A percentile compares a stretch with the other conserved stretches of the same genome.
These are phyloP conservation scores for Chrysoporthe austroafricana DNA, from an alignment of 2,329 filamentous ascomycete genomes.

Conservation along the genomic window DNA sequence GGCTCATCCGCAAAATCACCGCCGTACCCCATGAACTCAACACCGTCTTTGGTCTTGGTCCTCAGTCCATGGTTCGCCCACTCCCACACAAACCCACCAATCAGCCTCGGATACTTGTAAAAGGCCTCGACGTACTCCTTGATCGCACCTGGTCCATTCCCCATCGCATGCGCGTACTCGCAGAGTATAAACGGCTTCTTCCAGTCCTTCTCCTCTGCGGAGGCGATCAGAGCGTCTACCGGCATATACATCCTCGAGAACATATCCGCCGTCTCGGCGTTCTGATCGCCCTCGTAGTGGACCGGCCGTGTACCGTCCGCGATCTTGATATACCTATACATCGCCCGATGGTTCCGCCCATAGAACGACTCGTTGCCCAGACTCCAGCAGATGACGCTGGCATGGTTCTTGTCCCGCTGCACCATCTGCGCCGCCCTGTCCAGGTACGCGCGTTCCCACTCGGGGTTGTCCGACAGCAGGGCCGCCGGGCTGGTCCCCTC, in stretches of 20 bases:
- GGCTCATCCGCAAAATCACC: conserved; percentile 62
- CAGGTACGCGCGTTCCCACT: conserved; percentile 64
- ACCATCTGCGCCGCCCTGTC: conserved; percentile 68
- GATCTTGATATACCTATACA: conserved; percentile 63
- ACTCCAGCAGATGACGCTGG: conserved; percentile 69
- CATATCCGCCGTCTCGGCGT: conserved; percentile 61
- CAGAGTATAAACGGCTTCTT: conserved; percentile 58
- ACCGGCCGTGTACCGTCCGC: conserved; percentile 59
- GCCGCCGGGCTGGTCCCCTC: conserved; percentile 44
- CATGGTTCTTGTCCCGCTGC: conserved; percentile 65
- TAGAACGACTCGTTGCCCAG: conserved; percentile 72
- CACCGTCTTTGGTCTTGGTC: conserved; percentile 44
- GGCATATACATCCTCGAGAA: conserved; percentile 65
- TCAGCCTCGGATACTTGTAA: conserved; percentile 58
- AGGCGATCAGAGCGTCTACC: conserved; percentile 44
- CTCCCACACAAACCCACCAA: conserved; percentile 67
- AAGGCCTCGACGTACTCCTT: conserved; percentile 68
- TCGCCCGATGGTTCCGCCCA: conserved; percentile 64
- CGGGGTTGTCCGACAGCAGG: conserved; percentile 60
- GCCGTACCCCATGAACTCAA: conserved; percentile 56
- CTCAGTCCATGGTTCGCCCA: conserved; percentile 60
- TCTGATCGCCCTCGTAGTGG: conserved; percentile 65
- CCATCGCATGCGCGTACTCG: conserved; percentile 63
- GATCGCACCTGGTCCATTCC: conserved; percentile 68
- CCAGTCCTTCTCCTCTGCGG: conserved; percentile 42